Base-by-base conservation (phyloP, 352 stramenopile genomes). In the Halophytophthora polymorphica region DNA sequence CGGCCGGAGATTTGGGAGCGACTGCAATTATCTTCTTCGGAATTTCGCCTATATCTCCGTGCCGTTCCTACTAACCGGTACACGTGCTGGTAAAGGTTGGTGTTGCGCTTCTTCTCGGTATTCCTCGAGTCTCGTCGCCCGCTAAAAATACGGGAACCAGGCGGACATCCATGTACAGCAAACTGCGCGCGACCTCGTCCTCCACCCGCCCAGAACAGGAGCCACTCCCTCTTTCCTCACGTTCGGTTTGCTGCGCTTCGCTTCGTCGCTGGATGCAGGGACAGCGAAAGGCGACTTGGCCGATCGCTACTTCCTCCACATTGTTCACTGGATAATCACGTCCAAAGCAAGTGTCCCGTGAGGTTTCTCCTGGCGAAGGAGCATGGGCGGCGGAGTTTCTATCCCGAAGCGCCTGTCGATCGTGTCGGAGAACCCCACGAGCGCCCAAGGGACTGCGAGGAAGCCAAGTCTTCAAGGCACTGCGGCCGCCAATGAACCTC, bases 311-410 rank as follows among this genome's bases (percentile, higher is more conserved):
- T 8, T 31, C 8, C 25, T 31, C 25, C 25, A 31, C 25, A 31
- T 8, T 45, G 13, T 36, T 48, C 23, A 52, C 21, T 10, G n/a
- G n/a, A n/a, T n/a, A n/a, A n/a, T 49, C 14, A 23, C 47, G 47
- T 45, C 23, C 17, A 50, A 19, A 18, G 44, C 44, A 18, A 10
- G 35, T 37, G 33, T 15, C 18, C 57, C 6, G 35, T 25, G 49
- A 41, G 41, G 33, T 21, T 3, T 22, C 39, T 37, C 45, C 47
- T 33, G 39, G 22, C 28, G 17, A 40, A 54, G 29, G 41, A 65
- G 6, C 22, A 82, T 82, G 71, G 71, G 71, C 29, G 71, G 68
- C 35, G 71, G 71, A 10, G 50, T 73, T 18, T 78, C 61, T 11
- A 69, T 15, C 22, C 46, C 47, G 29, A 45, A 25, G 19, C 42